phyloP scores from a whole-genome alignment of 78 protist species.

The Tieghemostelium lacteum region DNA sequence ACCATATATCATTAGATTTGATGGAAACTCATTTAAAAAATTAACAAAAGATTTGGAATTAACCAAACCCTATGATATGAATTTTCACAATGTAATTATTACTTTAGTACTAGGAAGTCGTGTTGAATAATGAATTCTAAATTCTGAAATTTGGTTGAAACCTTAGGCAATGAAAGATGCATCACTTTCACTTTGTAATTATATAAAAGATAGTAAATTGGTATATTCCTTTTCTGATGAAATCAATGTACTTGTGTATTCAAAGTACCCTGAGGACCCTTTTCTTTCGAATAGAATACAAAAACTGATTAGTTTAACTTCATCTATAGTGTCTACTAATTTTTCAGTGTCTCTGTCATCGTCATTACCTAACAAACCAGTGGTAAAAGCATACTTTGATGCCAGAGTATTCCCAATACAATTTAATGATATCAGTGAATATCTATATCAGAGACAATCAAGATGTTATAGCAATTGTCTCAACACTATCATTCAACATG shows the following conservation, averaged over 20 bases:
- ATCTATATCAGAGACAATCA: conserved; percentile 15
- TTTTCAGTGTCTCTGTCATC: neutral
- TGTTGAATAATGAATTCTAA: too few species aligned
- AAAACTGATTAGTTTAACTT: conserved; percentile 2
- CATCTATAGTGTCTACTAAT: conserved; percentile 16
- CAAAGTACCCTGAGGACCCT: neutral
- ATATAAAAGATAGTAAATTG: neutral
- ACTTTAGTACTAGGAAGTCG: too few species aligned
- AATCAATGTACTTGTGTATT: neutral
- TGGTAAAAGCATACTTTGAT: conserved; percentile 3
- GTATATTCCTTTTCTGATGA: conserved; percentile 41
- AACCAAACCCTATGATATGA: conserved; percentile 1
- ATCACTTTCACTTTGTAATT: neutral
- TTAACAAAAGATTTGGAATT: neutral
- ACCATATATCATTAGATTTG: conserved; percentile 29
- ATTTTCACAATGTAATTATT: neutral
- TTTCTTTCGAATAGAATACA: conserved; percentile 35
- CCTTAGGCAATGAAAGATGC: conserved; percentile 22
- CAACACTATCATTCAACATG: neutral
- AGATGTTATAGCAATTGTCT: conserved; percentile 35
- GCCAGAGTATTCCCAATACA: conserved; percentile 11
- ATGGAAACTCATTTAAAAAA: conserved; percentile 6
- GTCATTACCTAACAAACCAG: neutral
- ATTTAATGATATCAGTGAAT: neutral
- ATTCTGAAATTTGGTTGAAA: too few species aligned